These are phyloP conservation scores for Alternaria sp. DNA, from an alignment of 2,329 filamentous ascomycete species.

Conservation along the genomic window DNA sequence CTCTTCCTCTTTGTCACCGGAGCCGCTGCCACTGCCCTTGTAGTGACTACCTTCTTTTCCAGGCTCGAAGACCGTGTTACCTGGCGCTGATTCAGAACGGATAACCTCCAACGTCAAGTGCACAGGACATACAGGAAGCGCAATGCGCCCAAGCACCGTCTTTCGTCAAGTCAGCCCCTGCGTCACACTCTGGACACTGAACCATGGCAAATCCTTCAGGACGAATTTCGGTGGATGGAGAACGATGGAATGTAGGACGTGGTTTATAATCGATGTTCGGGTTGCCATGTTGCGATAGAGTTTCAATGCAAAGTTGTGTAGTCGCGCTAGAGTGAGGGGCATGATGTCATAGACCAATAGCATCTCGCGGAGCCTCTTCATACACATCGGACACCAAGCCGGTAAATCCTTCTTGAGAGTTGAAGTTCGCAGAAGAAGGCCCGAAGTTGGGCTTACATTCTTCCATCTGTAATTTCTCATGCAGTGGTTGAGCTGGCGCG, in stretches of 20 bases:
- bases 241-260: not conserved
- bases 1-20: constrained; percentile 36
- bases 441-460: not conserved
- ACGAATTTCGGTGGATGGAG: not conserved
- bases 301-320: constrained; percentile 1
- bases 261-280: not conserved
- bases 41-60: constrained; percentile 39
- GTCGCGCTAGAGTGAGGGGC: constrained; percentile 19
- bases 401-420: not conserved
- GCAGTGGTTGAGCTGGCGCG: not conserved
- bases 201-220: constrained; percentile 23
- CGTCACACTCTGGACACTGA: constrained; percentile 40
- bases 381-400: not conserved
- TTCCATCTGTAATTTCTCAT: not conserved
- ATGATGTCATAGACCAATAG: constrained; percentile 22
- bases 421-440: not conserved
- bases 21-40: constrained; percentile 33
- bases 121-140: constrained; percentile 33
- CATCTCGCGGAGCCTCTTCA: not conserved
- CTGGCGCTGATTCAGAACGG: not conserved
- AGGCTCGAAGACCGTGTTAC: constrained; percentile 39
- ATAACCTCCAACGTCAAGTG: not conserved
- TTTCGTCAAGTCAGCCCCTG: constrained; percentile 39
- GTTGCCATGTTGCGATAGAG: constrained; percentile 1
- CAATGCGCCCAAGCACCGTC: constrained; percentile 42